Evolutionary conservation across 2,329 filamentous ascomycete species (phyloP), one percentile per base, ranked within the genome.

Genomic region (Diaporthe humulicola): DNA sequence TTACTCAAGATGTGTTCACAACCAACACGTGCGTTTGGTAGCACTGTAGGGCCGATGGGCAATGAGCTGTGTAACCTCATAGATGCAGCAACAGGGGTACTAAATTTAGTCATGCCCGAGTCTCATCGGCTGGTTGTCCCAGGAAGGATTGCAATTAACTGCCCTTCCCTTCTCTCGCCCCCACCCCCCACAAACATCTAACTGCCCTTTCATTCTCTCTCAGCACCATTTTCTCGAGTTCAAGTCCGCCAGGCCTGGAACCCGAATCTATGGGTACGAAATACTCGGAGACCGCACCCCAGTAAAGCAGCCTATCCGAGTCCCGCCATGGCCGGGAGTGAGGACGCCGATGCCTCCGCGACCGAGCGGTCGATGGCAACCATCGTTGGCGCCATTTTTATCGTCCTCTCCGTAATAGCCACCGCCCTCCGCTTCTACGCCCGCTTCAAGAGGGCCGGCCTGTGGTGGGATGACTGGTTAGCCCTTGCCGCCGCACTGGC

Each of bases 391-490:
- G 73, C 69, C n/a, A 17, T 54, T 12, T 52, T 67, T 52, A 74
- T 72, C 30, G 69, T 38, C 10, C 48, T 74, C 14, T 28, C 40
- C 22, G 50, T 72, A 17, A 25, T 74, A 4, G 33, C 50, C 1
- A 70, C 71, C 17, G 42, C 22, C 7, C 22, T 58, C 36, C 58
- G 73, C 3, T 74, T 74, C 60, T 74, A 74, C 19, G 30, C 69
- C 22, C 60, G 73, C 28, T 25, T 50, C 12, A 15, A 42, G 33
- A 74, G 60, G 28, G 19, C 60, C 5, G 73, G 69, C 36, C 30
- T 74, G 38, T 48, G 66, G 25, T 74, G 69, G 73, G 69, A 74
- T 28, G 73, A 71, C 52, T 72, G 67, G 73, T 17, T 72, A 9
- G 67, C 57, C 9, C 57, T 74, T 15, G 54, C 50, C 2, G 73